phyloP scores from a whole-genome alignment of 148 eudicot species.

The Oxyria digyna region DNA sequence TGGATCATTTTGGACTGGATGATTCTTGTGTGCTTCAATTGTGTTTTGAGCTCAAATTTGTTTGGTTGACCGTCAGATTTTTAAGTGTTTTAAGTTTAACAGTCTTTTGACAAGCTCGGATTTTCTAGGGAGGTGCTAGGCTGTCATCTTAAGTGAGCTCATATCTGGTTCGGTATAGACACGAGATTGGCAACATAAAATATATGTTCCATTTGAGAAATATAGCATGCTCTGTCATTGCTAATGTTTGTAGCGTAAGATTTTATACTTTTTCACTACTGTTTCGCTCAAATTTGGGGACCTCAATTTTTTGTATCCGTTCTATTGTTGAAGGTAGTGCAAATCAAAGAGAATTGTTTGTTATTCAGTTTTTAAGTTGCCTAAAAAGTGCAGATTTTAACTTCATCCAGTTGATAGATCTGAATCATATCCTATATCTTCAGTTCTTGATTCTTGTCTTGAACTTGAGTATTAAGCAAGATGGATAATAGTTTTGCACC shows the following conservation, averaged over 20 bases:
- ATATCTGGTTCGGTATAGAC: background rate
- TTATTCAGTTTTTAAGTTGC: background rate
- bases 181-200: background rate
- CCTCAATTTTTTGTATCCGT: background rate
- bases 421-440: background rate
- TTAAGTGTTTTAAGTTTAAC: background rate
- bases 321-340: background rate
- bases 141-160: background rate
- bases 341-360: background rate
- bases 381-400: background rate
- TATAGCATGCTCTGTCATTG: background rate
- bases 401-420: background rate
- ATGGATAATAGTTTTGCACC: background rate
- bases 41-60: background rate
- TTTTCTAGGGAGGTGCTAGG: background rate
- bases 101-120: background rate
- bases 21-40: background rate
- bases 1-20: background rate
- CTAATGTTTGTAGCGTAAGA: background rate
- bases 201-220: background rate
- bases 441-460: background rate
- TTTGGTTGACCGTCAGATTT: background rate
- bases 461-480: background rate
- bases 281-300: too few species aligned
- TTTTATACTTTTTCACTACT: background rate